phyloP scores from a whole-genome alignment of 495 filamentous ascomycete species.

The Xylaria acuta region DNA sequence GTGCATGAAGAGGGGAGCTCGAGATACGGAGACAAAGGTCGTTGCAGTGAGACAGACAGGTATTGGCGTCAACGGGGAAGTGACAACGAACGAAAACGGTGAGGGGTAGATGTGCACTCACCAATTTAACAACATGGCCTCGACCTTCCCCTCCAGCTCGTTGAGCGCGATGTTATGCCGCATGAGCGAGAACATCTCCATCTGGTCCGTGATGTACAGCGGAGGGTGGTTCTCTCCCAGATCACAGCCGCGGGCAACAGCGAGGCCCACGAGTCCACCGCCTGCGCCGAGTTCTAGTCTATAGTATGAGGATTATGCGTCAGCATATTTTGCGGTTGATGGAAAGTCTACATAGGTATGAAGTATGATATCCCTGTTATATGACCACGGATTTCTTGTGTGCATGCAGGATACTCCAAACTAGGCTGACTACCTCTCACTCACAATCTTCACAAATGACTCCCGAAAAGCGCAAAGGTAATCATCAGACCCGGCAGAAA shows the following conservation, averaged over 20 bases:
- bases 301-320: not conserved
- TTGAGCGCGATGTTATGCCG: conserved; percentile 83
- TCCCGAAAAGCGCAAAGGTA: too few species aligned
- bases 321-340: not conserved
- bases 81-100: not conserved
- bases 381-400: not conserved
- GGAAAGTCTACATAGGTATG: not conserved
- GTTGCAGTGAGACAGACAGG: not conserved
- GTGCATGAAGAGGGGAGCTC: not conserved
- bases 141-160: conserved; percentile 63
- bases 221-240: conserved; percentile 45
- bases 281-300: conserved; percentile 94
- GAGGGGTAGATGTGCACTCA: conserved; percentile 46
- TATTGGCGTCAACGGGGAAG: not conserved
- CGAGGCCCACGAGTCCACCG: conserved; percentile 83
- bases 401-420: not conserved
- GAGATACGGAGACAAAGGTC: not conserved
- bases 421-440: not conserved
- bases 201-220: conserved; percentile 83
- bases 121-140: conserved; percentile 77
- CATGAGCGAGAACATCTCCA: conserved; percentile 83
- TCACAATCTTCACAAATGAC: not conserved
- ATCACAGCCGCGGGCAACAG: conserved; percentile 65
- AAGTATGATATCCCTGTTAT: not conserved
- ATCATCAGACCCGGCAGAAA: too few species aligned